A percentile compares a stretch with the other conserved stretches of the same genome.
Evolutionary conservation across 257 asterid genomes (phyloP).

Genomic region (Lycium ferocissimum): DNA sequence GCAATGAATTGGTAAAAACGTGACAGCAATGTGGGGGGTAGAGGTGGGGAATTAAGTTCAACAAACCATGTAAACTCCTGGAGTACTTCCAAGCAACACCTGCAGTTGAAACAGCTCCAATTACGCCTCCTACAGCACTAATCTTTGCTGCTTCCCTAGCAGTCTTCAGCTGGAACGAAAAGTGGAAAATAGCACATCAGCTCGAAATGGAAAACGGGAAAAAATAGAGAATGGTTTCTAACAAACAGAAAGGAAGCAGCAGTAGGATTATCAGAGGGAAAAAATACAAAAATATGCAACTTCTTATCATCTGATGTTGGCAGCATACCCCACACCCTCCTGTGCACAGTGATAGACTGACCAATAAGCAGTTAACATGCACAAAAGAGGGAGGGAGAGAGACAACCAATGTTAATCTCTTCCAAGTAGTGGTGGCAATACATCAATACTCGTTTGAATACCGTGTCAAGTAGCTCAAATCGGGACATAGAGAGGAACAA

Average conservation of each 20-base stretch:
- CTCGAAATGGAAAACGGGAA: background rate
- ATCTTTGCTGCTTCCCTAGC: slow-evolving; percentile 73
- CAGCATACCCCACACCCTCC: background rate
- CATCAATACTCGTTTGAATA: background rate
- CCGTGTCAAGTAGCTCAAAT: background rate
- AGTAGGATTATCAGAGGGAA: background rate
- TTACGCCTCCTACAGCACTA: slow-evolving; percentile 72
- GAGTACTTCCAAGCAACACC: slow-evolving; percentile 86
- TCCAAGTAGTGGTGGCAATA: background rate
- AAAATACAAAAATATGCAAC: background rate
- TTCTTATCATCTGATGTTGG: background rate
- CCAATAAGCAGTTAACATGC: background rate
- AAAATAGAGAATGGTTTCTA: background rate
- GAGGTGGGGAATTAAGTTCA: background rate
- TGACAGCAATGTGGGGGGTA: background rate
- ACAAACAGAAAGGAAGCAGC: background rate
- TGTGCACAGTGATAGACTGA: background rate
- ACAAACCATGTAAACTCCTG: slow-evolving; percentile 82
- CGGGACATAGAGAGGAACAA: background rate
- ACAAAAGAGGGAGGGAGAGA: background rate
- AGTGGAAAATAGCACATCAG: background rate
- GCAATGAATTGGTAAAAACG: background rate
- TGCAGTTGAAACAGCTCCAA: slow-evolving; percentile 83
- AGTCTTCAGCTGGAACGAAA: slow-evolving; percentile 73
- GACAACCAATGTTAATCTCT: background rate